These are phyloP conservation scores for Madurella fahalii DNA, from an alignment of 2,329 filamentous ascomycete species.

Conservation along the genomic window DNA sequence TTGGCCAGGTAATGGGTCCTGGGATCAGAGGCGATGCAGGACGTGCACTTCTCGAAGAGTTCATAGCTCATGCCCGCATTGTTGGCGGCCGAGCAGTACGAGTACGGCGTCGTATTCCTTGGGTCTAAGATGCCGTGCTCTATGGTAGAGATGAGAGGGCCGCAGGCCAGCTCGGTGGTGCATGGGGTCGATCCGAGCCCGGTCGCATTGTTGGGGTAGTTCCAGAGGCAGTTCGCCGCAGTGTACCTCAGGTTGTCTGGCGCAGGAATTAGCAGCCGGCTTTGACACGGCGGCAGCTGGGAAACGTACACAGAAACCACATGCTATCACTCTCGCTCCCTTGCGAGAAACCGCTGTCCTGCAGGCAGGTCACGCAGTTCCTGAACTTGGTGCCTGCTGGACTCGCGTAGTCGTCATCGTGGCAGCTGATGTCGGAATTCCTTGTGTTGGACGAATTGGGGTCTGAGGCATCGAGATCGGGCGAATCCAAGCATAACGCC, in stretches of 20 bases:
- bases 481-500: slow-evolving; percentile 44
- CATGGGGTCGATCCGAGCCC: slow-evolving; percentile 45
- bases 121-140: slow-evolving; percentile 37
- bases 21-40: slow-evolving; percentile 43
- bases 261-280: slow-evolving; percentile 16
- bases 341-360: slow-evolving; percentile 46
- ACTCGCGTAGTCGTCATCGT: slow-evolving; percentile 41
- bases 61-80: slow-evolving; percentile 34
- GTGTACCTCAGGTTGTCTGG: slow-evolving; percentile 53
- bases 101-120: slow-evolving; percentile 36
- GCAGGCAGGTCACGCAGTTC: slow-evolving; percentile 49
- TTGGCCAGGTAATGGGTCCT: slow-evolving; percentile 45
- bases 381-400: slow-evolving; percentile 43
- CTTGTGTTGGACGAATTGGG: slow-evolving; percentile 43
- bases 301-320: slow-evolving; percentile 53
- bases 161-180: slow-evolving; percentile 49
- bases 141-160: slow-evolving; percentile 40
- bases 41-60: slow-evolving; percentile 39
- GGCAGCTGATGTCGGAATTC: slow-evolving; percentile 45
- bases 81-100: slow-evolving; percentile 44
- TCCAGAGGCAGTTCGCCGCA: slow-evolving; percentile 50
- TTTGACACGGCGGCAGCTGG: neutral
- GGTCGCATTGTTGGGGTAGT: slow-evolving; percentile 48
- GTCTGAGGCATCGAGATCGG: slow-evolving; percentile 40
- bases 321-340: slow-evolving; percentile 49